Evolutionary conservation across 2,329 filamentous ascomycete species (phyloP), one percentile per base, ranked within the genome.

Genomic region (Exserohilum rostratum): DNA sequence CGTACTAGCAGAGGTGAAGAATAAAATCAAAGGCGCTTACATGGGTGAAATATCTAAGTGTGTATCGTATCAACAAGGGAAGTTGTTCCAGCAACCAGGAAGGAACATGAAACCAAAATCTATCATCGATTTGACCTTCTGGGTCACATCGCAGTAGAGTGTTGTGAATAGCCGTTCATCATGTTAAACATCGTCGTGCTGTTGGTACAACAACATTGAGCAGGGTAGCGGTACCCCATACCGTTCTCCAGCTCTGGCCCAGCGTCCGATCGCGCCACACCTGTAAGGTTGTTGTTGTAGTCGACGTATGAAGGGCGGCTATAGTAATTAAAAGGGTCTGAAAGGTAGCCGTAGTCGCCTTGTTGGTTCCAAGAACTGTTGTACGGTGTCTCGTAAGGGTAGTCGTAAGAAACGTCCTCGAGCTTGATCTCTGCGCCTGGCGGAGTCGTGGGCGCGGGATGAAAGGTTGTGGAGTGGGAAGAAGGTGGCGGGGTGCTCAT

Each of bases 201-300:
- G 46, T 77, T 70, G n/a, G 80, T 76, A 18, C 76, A 70, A 49
- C 76, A 81, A 34, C 80, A 73, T 49, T 72, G 69, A 7, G 66
- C 70, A 22, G 69, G 61, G 5, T 57, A 62, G 27, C 65, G 50
- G 50, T 77, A 80, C 18, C 77, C 77, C 4, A 81, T 64, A 7
- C 78, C 76, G 13, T 63, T 61, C 35, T 77, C 76, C 6, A 80
- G 56, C 12, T 75, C 70, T 6, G 71, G 61, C 0, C 71, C 75
- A 18, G 74, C 67, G 11, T 75, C 71, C 3, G 72, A 69, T 29
- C 76, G 71, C 73, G 81, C 78, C 6, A 67, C 75, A 12, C 77
- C 74, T 27, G 82, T 79, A 37, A 80, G 77, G 43, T 78, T 76
- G 10, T 78, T 76, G 10, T 78, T 73, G 15, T 79, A 79, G 53